Evolutionary conservation across 805 yeast genomes (phyloP), one percentile per base, ranked within the genome.

Genomic region (Yarrowia sp.): DNA sequence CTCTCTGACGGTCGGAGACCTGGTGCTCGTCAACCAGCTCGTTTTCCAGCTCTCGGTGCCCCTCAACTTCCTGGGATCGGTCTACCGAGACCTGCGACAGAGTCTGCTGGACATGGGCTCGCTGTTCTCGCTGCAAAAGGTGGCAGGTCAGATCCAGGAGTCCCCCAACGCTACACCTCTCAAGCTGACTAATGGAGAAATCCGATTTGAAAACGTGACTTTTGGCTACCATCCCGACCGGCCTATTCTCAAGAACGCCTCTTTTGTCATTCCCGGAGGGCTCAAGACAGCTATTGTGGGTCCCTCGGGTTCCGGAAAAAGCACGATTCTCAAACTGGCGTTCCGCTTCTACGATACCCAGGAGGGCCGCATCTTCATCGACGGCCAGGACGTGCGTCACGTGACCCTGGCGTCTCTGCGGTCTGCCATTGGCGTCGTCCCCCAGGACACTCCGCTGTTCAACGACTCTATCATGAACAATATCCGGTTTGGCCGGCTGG

Each of bases 41-140:
- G 98, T 95, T 15, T 95, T 95, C 82, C 99, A 95, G 80, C 83
- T 95, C 52, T 90, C 96, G 44, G 97, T 95, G 14, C 99, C 99
- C 1, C 82, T 95, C 69, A 95, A 94, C 77, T 95, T 95, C 78
- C 78, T 95, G 68, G 99, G 99, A 1, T 90, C 97, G 4, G 99
- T 95, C 12, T 95, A 95, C 76, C 83, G 99, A 73, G 99, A 95
- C 75, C 81, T 95, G 76, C 91, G 94, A 73, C 99, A 95, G 77
- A 89, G 97, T 1, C 80, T 95, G 69, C 81, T 94, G 68, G 99
- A 95, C 77, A 95, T 95, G 99, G 99, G 95, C 79, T 87, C 97
- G 10, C 80, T 95, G 69, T 95, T 95, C 80, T 88, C 89, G 71
- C 82, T 95, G 58, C 97, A 92, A 76, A 86, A 86, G 70, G 87